Conservation (phyloP, 768 basidiomycete genomes). For the Inosperma sp. region DNA sequence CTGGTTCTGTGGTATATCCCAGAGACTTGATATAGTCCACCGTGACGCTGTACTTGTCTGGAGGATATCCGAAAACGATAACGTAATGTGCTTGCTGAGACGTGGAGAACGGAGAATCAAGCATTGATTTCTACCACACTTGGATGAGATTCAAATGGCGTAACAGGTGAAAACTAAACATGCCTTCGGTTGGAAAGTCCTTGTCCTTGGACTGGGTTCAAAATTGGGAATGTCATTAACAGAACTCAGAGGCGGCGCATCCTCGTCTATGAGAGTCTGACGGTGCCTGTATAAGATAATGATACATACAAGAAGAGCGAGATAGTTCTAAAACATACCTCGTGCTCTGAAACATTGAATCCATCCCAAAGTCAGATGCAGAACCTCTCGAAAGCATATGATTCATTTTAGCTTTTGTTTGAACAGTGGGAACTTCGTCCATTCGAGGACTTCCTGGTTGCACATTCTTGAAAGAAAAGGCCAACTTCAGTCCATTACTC, state of each 20-base stretch:
- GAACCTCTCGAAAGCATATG: constrained; percentile 59
- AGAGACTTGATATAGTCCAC: constrained; percentile 73
- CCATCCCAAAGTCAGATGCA: constrained; percentile 72
- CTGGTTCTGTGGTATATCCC: constrained; percentile 64
- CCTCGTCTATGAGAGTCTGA: constrained; percentile 65
- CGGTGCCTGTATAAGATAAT: constrained; percentile 40
- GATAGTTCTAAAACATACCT: constrained; percentile 31
- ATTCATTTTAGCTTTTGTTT: constrained; percentile 79
- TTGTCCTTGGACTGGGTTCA: constrained; percentile 37
- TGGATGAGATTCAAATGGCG: background rate
- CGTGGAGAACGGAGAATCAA: constrained; percentile 37
- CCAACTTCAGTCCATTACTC: constrained; percentile 3
- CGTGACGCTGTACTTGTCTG: constrained; percentile 67
- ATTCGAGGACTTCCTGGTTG: constrained; percentile 58
- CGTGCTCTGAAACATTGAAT: constrained; percentile 79
- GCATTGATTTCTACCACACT: constrained; percentile 31
- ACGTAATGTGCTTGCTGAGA: constrained; percentile 50
- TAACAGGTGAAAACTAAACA: constrained; percentile 16
- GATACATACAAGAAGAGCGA: background rate
- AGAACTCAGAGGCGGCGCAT: constrained; percentile 74
- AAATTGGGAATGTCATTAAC: constrained; percentile 66
- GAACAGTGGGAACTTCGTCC: constrained; percentile 71
- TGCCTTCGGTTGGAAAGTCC: constrained; percentile 46
- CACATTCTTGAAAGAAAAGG: constrained; percentile 29
- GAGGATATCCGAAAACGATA: constrained; percentile 85